These are phyloP conservation scores for Hypoxylon sp. DNA, from an alignment of 2,329 filamentous ascomycete species.

Conservation along the genomic window DNA sequence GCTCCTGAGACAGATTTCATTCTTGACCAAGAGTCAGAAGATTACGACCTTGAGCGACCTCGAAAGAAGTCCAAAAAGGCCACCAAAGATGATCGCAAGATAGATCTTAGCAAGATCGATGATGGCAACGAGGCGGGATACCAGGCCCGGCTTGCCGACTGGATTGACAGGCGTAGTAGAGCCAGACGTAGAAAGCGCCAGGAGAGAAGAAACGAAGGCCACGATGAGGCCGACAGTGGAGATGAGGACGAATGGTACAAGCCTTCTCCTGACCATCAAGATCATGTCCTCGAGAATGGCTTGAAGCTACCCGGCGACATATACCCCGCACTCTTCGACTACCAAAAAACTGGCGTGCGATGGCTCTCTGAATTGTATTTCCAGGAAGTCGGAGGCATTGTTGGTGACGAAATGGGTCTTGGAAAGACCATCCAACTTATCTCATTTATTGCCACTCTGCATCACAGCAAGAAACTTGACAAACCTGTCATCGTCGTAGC, in stretches of 20 bases:
- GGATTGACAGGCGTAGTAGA: slow-evolving; percentile 74
- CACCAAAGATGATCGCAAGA: slow-evolving; percentile 56
- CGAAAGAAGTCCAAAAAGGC: slow-evolving; percentile 59
- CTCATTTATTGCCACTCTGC: slow-evolving; percentile 88
- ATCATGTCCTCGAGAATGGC: slow-evolving; percentile 79
- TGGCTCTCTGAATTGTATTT: slow-evolving; percentile 95
- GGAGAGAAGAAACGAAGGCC: slow-evolving; percentile 55
- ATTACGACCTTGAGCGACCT: slow-evolving; percentile 57
- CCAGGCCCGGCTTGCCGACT: slow-evolving; percentile 78
- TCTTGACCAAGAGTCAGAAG: slow-evolving; percentile 55
- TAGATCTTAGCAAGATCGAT: slow-evolving; percentile 75
- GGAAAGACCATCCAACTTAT: slow-evolving; percentile 85
- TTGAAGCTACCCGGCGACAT: slow-evolving; percentile 92
- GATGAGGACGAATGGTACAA: slow-evolving; percentile 79
- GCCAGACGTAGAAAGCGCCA: slow-evolving; percentile 64
- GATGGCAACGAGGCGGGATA: slow-evolving; percentile 91
- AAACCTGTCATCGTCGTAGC: slow-evolving; percentile 93
- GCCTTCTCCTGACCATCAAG: slow-evolving; percentile 84
- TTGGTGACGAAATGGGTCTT: slow-evolving; percentile 99
- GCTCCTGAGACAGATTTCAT: slow-evolving; percentile 51
- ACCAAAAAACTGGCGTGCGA: slow-evolving; percentile 96
- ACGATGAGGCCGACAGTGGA: slow-evolving; percentile 53
- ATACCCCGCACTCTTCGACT: slow-evolving; percentile 91
- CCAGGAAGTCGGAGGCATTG: slow-evolving; percentile 91
- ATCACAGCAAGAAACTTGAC: slow-evolving; percentile 87